Percentiles rank a stretch among this genome's conserved stretches.
Conservation (phyloP, 2,329 filamentous ascomycete genomes). For the Rhexocercosporidium sp. region DNA sequence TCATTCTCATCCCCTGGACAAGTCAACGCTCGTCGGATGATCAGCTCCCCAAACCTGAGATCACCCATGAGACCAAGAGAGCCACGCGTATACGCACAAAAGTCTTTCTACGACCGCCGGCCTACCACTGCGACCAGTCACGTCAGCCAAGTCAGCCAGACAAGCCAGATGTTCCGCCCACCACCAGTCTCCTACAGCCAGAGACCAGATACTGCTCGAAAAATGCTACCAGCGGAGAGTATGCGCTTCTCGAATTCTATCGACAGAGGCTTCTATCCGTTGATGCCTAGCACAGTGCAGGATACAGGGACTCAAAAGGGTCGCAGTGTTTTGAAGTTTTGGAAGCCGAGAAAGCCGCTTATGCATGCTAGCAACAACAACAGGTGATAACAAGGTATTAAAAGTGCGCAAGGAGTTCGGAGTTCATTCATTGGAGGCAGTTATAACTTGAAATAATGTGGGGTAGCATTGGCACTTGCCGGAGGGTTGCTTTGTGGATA, state of each 20-base stretch:
- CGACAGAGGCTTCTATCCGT: constrained; percentile 6
- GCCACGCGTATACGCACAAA: not conserved
- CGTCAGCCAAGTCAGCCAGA: constrained; percentile 2
- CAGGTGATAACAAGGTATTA: not conserved
- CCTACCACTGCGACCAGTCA: constrained; percentile 13
- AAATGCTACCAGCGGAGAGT: constrained; percentile 1
- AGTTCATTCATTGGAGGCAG: not conserved
- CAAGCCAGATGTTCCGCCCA: not conserved
- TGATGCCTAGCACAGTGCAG: not conserved
- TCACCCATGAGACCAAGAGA: constrained; percentile 4
- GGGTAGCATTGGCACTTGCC: constrained; percentile 5
- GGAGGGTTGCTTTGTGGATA: not conserved
- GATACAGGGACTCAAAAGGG: constrained; percentile 1
- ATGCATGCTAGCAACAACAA: constrained; percentile 1
- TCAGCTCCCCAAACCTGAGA: constrained; percentile 15
- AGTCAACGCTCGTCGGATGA: constrained; percentile 13
- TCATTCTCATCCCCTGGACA: not conserved
- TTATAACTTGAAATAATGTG: not conserved
- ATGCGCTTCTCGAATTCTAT: not conserved
- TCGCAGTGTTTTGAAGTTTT: constrained; percentile 11
- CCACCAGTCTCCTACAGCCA: constrained; percentile 10
- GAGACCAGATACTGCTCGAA: constrained; percentile 1
- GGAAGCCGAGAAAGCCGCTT: constrained; percentile 8
- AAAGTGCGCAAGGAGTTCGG: not conserved
- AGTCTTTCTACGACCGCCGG: constrained; percentile 14